phyloP scores from a whole-genome alignment of 2,329 filamentous ascomycete genomes.

The Elsinoe australis region DNA sequence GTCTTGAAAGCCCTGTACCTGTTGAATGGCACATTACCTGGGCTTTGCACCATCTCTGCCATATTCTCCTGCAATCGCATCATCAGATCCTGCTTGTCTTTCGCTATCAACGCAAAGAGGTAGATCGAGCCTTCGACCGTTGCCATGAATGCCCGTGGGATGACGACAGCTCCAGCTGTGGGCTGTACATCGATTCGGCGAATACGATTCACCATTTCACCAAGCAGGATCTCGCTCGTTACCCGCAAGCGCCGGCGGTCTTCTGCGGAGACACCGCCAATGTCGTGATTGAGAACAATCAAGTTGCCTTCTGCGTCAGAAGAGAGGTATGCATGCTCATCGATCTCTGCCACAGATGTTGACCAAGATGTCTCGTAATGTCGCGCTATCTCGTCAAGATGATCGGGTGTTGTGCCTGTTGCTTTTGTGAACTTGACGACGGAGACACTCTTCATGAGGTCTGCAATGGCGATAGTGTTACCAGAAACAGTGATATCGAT shows the following conservation, averaged over 20 bases:
- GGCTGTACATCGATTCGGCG: slow-evolving; percentile 62
- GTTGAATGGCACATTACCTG: slow-evolving; percentile 68
- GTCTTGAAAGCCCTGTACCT: slow-evolving; percentile 77
- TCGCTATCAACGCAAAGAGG: slow-evolving; percentile 72
- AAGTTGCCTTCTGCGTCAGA: slow-evolving; percentile 85
- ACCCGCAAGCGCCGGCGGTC: slow-evolving; percentile 64
- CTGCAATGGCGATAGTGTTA: slow-evolving; percentile 72
- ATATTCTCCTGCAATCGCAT: slow-evolving; percentile 72
- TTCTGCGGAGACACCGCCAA: slow-evolving; percentile 63
- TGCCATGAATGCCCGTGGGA: slow-evolving; percentile 77
- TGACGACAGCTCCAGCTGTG: slow-evolving; percentile 57
- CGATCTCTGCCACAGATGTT: slow-evolving; percentile 67
- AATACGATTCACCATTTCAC: slow-evolving; percentile 90
- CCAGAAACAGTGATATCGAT: slow-evolving; percentile 69
- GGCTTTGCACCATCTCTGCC: slow-evolving; percentile 56
- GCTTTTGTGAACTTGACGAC: slow-evolving; percentile 64
- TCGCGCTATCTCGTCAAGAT: slow-evolving; percentile 64
- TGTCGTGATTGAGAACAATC: slow-evolving; percentile 67
- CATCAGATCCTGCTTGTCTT: slow-evolving; percentile 66
- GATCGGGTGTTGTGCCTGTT: slow-evolving; percentile 46
- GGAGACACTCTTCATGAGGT: slow-evolving; percentile 87
- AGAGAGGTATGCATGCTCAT: slow-evolving; percentile 67
- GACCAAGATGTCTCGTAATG: slow-evolving; percentile 78
- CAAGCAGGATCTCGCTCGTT: slow-evolving; percentile 73
- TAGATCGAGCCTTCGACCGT: slow-evolving; percentile 92